Percentiles rank a stretch among this genome's conserved stretches.
Conservation (phyloP, 2,329 filamentous ascomycete species). For the Escovopsis sp. region DNA sequence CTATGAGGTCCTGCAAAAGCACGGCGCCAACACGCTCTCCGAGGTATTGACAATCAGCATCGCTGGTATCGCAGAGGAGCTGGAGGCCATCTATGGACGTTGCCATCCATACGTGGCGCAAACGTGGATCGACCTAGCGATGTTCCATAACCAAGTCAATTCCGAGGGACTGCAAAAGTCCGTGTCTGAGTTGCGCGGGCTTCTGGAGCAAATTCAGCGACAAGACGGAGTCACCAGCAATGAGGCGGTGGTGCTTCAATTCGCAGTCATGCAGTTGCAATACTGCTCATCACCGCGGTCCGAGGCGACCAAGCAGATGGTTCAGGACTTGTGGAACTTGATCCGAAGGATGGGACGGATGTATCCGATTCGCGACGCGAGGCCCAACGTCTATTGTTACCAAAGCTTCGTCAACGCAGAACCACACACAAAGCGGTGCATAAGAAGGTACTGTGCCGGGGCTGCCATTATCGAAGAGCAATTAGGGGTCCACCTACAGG, state of each 20-base stretch:
- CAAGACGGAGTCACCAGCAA: slow-evolving; percentile 17
- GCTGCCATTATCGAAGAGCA: slow-evolving; percentile 24
- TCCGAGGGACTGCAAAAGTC: slow-evolving; percentile 23
- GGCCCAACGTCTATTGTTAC: slow-evolving; percentile 26
- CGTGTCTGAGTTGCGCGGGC: slow-evolving; percentile 21
- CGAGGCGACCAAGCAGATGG: slow-evolving; percentile 20
- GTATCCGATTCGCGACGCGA: slow-evolving; percentile 21
- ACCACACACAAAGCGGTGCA: slow-evolving; percentile 29
- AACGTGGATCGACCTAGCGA: slow-evolving; percentile 26
- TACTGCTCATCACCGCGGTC: slow-evolving; percentile 20
- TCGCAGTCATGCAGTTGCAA: slow-evolving; percentile 26
- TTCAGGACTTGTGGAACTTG: slow-evolving; percentile 23
- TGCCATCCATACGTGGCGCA: slow-evolving; percentile 28
- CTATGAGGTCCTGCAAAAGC: slow-evolving; percentile 31
- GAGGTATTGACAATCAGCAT: slow-evolving; percentile 28
- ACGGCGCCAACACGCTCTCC: slow-evolving; percentile 27
- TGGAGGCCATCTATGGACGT: slow-evolving; percentile 29
- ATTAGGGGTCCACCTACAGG: slow-evolving; percentile 21
- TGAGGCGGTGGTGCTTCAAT: slow-evolving; percentile 25
- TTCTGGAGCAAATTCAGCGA: slow-evolving; percentile 22
- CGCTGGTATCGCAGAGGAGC: slow-evolving; percentile 27
- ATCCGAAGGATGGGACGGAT: slow-evolving; percentile 21
- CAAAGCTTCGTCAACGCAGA: slow-evolving; percentile 29
- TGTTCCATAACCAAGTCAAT: slow-evolving; percentile 24
- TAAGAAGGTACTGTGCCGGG: slow-evolving; percentile 24